phyloP scores from a whole-genome alignment of 768 basidiomycete species.

The Lyophyllum atratum region DNA sequence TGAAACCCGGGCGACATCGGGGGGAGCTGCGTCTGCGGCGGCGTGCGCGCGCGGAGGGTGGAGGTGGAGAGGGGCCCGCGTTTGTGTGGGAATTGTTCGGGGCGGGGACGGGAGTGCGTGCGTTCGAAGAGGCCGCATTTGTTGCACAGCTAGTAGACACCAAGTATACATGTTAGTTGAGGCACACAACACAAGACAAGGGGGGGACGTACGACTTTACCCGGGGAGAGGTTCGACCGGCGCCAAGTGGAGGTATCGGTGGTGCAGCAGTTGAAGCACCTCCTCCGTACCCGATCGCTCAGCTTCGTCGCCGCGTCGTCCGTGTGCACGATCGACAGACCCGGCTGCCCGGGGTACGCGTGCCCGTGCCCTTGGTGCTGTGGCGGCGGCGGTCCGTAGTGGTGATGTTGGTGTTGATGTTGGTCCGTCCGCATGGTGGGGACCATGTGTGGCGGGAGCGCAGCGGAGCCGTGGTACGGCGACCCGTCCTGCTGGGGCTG shows the following conservation, averaged over 20 bases:
- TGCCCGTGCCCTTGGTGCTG: constrained; percentile 10
- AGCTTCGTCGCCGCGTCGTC: constrained; percentile 83
- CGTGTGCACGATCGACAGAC: constrained; percentile 43
- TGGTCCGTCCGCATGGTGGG: constrained; percentile 13
- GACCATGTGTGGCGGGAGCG: constrained; percentile 8
- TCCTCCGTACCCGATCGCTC: constrained; percentile 70
- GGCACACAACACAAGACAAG: constrained; percentile 11
- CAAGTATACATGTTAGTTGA: constrained; percentile 22
- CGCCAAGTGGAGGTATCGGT: constrained; percentile 86
- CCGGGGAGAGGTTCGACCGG: constrained; percentile 73
- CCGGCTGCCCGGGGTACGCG: constrained; percentile 33
- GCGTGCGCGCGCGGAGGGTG: constrained; percentile 51
- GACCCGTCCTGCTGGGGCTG: constrained; percentile 22
- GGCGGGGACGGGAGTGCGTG: constrained; percentile 76
- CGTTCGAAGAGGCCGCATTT: constrained; percentile 84
- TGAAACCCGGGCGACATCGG: constrained; percentile 24
- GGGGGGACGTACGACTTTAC: constrained; percentile 61
- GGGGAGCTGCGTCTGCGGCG: constrained; percentile 34
- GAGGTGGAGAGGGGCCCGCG: constrained; percentile 65
- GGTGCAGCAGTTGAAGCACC: constrained; percentile 86
- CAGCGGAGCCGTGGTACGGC: constrained; percentile 12
- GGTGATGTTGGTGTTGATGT: constrained; percentile 24
- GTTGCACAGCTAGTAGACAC: constrained; percentile 47
- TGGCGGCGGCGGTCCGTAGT: constrained; percentile 1
- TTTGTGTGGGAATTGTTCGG: constrained; percentile 82